phyloP scores from a whole-genome alignment of 768 basidiomycete genomes.

The Kwoniella dendrophila region DNA sequence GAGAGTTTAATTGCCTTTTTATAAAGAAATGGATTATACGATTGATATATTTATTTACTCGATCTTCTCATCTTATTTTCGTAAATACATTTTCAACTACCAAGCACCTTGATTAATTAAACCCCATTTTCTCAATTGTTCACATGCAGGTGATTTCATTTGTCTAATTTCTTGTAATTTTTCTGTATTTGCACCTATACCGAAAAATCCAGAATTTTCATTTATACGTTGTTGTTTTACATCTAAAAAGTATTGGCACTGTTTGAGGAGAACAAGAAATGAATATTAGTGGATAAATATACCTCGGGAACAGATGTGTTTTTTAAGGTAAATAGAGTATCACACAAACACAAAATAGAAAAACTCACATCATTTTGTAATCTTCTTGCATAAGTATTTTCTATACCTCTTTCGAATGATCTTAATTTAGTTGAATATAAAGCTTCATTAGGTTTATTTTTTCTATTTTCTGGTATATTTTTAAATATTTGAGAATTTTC shows the following conservation, averaged over 20 bases:
- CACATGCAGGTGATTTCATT: conserved; percentile 75
- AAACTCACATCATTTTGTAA: conserved; percentile 62
- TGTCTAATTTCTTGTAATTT: conserved; percentile 73
- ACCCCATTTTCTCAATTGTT: conserved; percentile 55
- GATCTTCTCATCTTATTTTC: no score
- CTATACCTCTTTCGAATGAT: conserved; percentile 76
- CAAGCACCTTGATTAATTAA: conserved; percentile 12
- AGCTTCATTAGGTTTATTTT: conserved; percentile 44
- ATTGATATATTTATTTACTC: no score
- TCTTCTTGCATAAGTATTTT: conserved; percentile 71
- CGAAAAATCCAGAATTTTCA: conserved; percentile 80
- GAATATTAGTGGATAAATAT: no score
- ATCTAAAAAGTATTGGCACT: conserved; percentile 73
- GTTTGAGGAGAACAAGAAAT: neutral
- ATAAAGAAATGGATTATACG: no score
- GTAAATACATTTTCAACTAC: no score
- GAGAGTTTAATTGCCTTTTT: no score
- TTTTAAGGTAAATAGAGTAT: no score
- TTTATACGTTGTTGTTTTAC: conserved; percentile 71
- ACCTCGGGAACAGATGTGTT: no score
- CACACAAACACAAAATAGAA: neutral
- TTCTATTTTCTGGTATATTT: conserved; percentile 49
- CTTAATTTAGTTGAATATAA: conserved; percentile 55
- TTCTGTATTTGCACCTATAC: conserved; percentile 88
- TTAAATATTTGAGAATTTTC: conserved; percentile 72